Conservation (phyloP, 768 basidiomycete genomes). For the Agrocybe praecox region DNA sequence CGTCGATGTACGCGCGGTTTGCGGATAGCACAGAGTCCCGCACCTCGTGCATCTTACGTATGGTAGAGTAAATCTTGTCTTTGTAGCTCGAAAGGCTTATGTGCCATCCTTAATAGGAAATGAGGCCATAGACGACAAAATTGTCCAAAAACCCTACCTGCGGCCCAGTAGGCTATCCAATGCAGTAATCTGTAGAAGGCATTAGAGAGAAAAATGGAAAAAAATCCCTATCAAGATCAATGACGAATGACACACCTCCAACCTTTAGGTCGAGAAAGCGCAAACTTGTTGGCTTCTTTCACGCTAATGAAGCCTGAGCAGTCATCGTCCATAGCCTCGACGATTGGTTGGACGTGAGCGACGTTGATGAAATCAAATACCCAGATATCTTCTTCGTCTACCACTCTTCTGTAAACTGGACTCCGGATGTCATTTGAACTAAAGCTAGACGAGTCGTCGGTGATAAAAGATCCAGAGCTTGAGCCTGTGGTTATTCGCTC, state of each 20-base stretch:
- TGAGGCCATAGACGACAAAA: not conserved
- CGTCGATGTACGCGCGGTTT: constrained; percentile 15
- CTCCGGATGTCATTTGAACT: not conserved
- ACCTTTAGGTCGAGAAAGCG: constrained; percentile 6
- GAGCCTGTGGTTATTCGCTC: not conserved
- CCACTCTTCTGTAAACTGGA: not conserved
- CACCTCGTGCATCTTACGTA: constrained; percentile 15
- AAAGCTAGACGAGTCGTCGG: not conserved
- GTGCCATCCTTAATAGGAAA: constrained; percentile 15
- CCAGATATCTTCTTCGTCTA: not conserved
- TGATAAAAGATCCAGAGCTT: not conserved
- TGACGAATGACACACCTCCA: constrained; percentile 25
- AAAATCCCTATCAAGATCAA: not conserved
- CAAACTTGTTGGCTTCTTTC: constrained; percentile 4
- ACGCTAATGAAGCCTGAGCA: constrained; percentile 5
- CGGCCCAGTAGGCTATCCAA: constrained; percentile 30
- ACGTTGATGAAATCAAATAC: not conserved
- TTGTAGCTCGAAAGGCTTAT: constrained; percentile 19
- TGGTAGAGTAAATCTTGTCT: constrained; percentile 14
- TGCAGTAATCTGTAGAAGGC: constrained; percentile 16
- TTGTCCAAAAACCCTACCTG: constrained; percentile 9
- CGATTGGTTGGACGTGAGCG: constrained; percentile 1
- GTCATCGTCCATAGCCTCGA: constrained; percentile 9
- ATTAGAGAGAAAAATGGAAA: not conserved
- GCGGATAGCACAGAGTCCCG: constrained; percentile 8